A percentile compares a stretch with the other conserved stretches of the same genome.
Conservation (phyloP, 2,329 filamentous ascomycete genomes). For the Truncatella angustata region DNA sequence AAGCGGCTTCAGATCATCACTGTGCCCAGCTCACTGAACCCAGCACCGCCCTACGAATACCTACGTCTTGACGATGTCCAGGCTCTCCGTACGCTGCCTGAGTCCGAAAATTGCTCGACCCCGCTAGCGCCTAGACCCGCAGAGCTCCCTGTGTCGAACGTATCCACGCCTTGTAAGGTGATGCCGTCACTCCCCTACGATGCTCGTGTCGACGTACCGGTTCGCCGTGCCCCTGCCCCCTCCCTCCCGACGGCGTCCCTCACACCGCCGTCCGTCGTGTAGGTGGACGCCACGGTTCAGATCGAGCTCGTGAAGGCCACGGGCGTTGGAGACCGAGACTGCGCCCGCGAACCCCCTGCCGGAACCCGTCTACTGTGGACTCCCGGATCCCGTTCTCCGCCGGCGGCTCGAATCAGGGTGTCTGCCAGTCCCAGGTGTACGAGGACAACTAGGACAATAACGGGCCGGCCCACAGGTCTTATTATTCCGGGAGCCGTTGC, state of each 20-base stretch:
- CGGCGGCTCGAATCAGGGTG: slow-evolving; percentile 18
- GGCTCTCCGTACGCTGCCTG: too few species aligned
- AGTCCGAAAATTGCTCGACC: too few species aligned
- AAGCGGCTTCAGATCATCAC: too few species aligned
- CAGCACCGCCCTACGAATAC: too few species aligned
- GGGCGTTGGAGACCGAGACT: slow-evolving; percentile 23
- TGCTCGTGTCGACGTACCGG: slow-evolving; percentile 20
- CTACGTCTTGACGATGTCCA: too few species aligned
- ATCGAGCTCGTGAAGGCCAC: slow-evolving; percentile 34
- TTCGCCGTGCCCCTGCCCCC: slow-evolving; percentile 26
- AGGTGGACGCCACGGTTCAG: slow-evolving; percentile 27
- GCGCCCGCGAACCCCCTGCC: slow-evolving; percentile 31
- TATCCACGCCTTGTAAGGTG: slow-evolving; percentile 28
- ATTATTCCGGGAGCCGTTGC: slow-evolving; percentile 28
- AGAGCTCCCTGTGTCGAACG: slow-evolving; percentile 32
- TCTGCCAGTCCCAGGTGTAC: slow-evolving; percentile 34
- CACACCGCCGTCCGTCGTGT: slow-evolving; percentile 20
- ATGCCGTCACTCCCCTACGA: slow-evolving; percentile 19
- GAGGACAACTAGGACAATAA: slow-evolving; percentile 25
- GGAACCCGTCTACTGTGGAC: slow-evolving; percentile 28
- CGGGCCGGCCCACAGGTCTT: slow-evolving; percentile 31
- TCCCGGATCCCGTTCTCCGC: slow-evolving; percentile 29
- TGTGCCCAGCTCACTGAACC: too few species aligned
- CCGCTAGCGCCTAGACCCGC: too few species aligned
- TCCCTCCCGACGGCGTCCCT: slow-evolving; percentile 34